Percentiles rank a stretch among this genome's conserved stretches.
Evolutionary conservation across 768 basidiomycete species (phyloP).

Genomic region (Lactarius psammicola): DNA sequence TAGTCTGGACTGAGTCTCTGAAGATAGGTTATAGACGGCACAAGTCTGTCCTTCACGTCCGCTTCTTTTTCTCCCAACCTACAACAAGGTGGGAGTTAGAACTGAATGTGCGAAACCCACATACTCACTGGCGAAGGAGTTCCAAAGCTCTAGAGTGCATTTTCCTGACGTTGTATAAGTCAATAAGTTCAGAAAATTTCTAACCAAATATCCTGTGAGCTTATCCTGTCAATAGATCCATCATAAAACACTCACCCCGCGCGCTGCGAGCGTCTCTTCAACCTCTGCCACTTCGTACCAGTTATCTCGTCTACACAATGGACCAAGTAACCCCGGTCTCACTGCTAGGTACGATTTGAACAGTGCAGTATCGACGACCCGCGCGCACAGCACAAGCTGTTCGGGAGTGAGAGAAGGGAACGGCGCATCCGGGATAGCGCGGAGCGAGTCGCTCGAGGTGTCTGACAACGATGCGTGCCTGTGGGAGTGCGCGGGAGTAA

Average conservation of each 20-base stretch:
- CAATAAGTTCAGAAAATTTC: constrained; percentile 91
- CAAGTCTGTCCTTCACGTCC: constrained; percentile 74
- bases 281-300: constrained; percentile 98
- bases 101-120: neutral
- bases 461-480: constrained; percentile 68
- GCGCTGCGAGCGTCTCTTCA: constrained; percentile 77
- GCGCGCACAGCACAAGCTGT: constrained; percentile 83
- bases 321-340: constrained; percentile 75
- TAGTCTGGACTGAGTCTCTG: constrained; percentile 87
- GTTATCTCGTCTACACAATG: constrained; percentile 86
- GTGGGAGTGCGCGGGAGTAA: constrained; percentile 68
- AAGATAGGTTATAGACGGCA: constrained; percentile 83
- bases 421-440: constrained; percentile 73
- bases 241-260: constrained; percentile 56
- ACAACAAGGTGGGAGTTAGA: neutral
- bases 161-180: constrained; percentile 90
- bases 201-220: constrained; percentile 35
- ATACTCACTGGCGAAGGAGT: constrained; percentile 79
- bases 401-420: constrained; percentile 72
- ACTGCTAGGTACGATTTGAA: constrained; percentile 90
- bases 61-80: constrained; percentile 80
- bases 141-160: constrained; percentile 90
- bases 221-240: neutral
- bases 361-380: constrained; percentile 92
- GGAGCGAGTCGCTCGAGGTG: constrained; percentile 69